Evolutionary conservation across 208 protist genomes (phyloP).

Genomic region (Trypanosoma platydactyli): DNA sequence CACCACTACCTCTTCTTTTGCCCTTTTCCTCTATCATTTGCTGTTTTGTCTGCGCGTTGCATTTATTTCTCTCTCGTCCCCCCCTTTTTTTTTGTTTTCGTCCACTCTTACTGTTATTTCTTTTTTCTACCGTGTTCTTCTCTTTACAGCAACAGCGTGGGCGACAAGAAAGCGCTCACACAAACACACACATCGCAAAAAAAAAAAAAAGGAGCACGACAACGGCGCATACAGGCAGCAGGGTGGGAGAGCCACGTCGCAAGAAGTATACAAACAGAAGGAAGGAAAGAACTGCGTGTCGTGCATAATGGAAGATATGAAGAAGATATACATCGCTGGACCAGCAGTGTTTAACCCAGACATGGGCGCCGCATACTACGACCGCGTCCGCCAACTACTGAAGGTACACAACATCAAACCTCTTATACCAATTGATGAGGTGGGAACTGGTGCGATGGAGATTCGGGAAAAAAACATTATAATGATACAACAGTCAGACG

Average conservation of each 20-base stretch:
- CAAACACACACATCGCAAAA: too few relatives aligned
- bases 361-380: conserved; percentile 56
- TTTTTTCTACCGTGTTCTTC: too few relatives aligned
- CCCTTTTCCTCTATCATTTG: not conserved
- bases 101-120: too few relatives aligned
- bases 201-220: too few relatives aligned
- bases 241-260: too few relatives aligned
- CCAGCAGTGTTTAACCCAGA: conserved; percentile 75
- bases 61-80: conserved; percentile 12
- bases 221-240: too few relatives aligned
- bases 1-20: conserved; percentile 3
- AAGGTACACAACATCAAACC: conserved; percentile 37
- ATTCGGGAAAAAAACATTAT: conserved; percentile 80
- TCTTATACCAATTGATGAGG: conserved; percentile 66
- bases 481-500: conserved; percentile 70
- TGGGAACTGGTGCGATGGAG: conserved; percentile 36
- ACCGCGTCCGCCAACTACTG: conserved; percentile 46
- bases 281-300: too few relatives aligned
- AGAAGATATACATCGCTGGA: conserved; percentile 81
- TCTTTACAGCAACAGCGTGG: too few relatives aligned
- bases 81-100: not conserved
- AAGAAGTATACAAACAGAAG: too few relatives aligned
- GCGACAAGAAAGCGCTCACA: too few relatives aligned
- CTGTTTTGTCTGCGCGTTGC: not conserved
- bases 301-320: conserved; percentile 16